Evolutionary conservation across 2,329 filamentous ascomycete genomes (phyloP), one percentile per base, ranked within the genome.

Genomic region (Myriosclerotinia duriaeana): DNA sequence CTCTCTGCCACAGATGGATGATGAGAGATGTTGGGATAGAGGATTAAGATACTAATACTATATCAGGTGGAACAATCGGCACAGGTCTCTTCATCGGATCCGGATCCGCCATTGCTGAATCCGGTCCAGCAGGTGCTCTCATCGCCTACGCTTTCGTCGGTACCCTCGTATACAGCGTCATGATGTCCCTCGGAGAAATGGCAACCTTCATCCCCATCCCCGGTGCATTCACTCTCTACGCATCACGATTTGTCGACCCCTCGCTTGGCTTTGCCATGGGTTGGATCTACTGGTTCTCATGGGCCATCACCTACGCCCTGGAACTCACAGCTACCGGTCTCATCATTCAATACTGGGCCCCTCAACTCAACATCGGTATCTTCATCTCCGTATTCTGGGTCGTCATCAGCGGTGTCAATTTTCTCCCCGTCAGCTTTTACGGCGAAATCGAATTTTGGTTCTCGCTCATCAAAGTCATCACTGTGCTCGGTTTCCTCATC

Each of bases 261-360:
- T 87, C 87, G 66, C 80, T 92, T 58, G 89, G 89, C 9, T 93
- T 93, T 73, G 84, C 89, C 26, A 89, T 93, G 83, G 90, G 91
- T 26, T 93, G 90, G 90, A 87, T 91, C 68, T 93, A 93, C 78
- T 93, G 89, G 88, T 92, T 92, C 74, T 88, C 84, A 48, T 93
- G 88, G 89, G 83, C 87, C 22, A 86, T 89, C 66, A 92, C 89
- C 0, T 90, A 86, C 71, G 89, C 89, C 0, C 83, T 92, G 11
- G 90, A 93, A 74, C 80, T 93, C 50, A 90, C 87, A 0, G 88
- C 89, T 0, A 87, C 89, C 1, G 89, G 89, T 6, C 79, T 92
- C 58, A 89, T 93, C 66, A 90, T 93, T 69, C 87, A 92, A 75
- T 93, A 89, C 77, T 93, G 90, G 90, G 81, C 87, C 66, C 69